Conservation (phyloP, 2,329 filamentous ascomycete genomes). For the Bipolaris sorokiniana region DNA sequence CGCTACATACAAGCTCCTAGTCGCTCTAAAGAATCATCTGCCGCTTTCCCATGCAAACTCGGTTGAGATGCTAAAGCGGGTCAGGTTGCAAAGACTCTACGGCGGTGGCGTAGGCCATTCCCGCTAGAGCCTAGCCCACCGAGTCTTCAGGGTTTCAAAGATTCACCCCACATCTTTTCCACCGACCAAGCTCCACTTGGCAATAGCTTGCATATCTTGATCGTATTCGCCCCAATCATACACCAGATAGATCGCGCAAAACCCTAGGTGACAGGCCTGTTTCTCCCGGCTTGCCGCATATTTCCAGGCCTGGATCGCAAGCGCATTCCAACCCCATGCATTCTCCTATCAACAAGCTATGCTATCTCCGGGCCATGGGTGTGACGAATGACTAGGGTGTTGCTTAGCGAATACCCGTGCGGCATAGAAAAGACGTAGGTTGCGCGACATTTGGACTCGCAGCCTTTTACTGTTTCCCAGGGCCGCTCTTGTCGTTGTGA, state of each 20-base stretch:
- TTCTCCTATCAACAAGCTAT: not conserved
- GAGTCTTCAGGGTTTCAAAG: conserved; percentile 9
- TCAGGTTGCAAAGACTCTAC: not conserved
- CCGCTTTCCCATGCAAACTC: not conserved
- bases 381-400: conserved; percentile 15
- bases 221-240: conserved; percentile 1
- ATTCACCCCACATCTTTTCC: conserved; percentile 6
- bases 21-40: no score
- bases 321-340: conserved; percentile 4
- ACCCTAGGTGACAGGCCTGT: not conserved
- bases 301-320: conserved; percentile 6
- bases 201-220: conserved; percentile 13
- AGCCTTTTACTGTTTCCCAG: not conserved
- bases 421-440: conserved; percentile 10
- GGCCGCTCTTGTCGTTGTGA: not conserved
- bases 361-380: conserved; percentile 15
- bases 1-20: no score
- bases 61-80: not conserved
- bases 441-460: not conserved
- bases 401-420: conserved; percentile 14
- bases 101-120: not conserved
- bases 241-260: not conserved
- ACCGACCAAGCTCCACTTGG: conserved; percentile 12
- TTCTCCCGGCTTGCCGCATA: conserved; percentile 4
- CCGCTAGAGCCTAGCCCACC: not conserved